Conservation (phyloP, 2,329 filamentous ascomycete genomes). For the Helicocarpus griseus region DNA sequence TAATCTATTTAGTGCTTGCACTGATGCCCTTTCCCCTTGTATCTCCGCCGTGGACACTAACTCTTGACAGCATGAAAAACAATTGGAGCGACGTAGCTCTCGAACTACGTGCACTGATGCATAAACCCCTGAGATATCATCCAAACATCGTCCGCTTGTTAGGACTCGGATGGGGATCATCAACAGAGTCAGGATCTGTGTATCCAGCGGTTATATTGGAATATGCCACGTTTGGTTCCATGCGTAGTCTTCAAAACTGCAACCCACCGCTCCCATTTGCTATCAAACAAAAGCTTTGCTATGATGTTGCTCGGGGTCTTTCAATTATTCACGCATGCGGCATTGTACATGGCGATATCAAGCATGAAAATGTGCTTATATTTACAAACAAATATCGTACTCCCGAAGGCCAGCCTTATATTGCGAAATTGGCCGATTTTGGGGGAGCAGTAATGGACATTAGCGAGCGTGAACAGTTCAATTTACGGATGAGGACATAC, state of each 20-base stretch:
- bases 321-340: conserved; percentile 9
- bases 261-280: neutral
- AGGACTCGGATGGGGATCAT: conserved; percentile 1
- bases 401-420: conserved; percentile 2
- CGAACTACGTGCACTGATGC: neutral
- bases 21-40: no score
- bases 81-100: conserved; percentile 2
- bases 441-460: conserved; percentile 9
- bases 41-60: neutral
- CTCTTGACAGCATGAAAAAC: neutral
- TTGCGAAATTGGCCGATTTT: conserved; percentile 12
- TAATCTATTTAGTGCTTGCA: neutral
- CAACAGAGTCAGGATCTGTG: neutral
- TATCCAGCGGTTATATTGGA: conserved; percentile 1
- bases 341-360: conserved; percentile 11
- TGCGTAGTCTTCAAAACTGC: neutral
- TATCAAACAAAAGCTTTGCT: conserved; percentile 5
- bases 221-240: conserved; percentile 1
- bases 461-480: neutral
- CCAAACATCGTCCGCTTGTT: conserved; percentile 2
- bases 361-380: conserved; percentile 12
- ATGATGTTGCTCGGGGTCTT: conserved; percentile 10
- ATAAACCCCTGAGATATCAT: conserved; percentile 1
- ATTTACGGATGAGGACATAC: conserved; percentile 5
- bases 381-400: conserved; percentile 5